phyloP scores from a whole-genome alignment of 306 rosid species.

The Quillaja saponaria region DNA sequence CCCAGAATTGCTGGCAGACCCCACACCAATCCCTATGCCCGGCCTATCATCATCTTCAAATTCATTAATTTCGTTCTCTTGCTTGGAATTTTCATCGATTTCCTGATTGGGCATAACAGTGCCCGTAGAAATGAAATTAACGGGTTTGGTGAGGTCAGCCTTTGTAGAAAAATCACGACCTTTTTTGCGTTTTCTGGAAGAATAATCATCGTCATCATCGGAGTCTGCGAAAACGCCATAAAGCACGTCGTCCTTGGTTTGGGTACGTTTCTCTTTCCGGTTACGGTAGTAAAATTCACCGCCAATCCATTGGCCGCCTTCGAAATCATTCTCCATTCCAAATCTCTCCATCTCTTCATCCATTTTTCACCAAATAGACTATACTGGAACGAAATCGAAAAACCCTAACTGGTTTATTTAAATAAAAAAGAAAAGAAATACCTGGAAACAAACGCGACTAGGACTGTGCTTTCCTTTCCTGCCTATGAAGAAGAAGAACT shows the following conservation, averaged over 20 bases:
- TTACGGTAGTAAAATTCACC: slow-evolving; percentile 58
- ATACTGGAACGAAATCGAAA: too few species aligned
- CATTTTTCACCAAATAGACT: too few species aligned
- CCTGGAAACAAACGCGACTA: too few species aligned
- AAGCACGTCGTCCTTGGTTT: slow-evolving; percentile 74
- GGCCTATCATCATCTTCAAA: slow-evolving; percentile 42
- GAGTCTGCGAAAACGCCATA: slow-evolving; percentile 69
- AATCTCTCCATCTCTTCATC: too few species aligned
- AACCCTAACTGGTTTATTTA: too few species aligned
- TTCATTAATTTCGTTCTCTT: slow-evolving; percentile 28
- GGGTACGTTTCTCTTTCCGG: slow-evolving; percentile 69
- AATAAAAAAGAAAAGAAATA: too few species aligned
- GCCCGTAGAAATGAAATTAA: slow-evolving; percentile 81
- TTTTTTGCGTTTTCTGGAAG: slow-evolving; percentile 58
- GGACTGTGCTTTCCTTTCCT: too few species aligned
- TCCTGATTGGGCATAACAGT: slow-evolving; percentile 68
- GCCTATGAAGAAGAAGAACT: too few species aligned
- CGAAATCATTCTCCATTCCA: too few species aligned
- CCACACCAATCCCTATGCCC: slow-evolving; percentile 58
- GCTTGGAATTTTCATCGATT: slow-evolving; percentile 42
- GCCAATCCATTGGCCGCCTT: too few species aligned
- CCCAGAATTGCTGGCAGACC: slow-evolving; percentile 43
- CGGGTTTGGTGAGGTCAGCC: slow-evolving; percentile 67
- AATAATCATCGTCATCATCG: slow-evolving; percentile 49
- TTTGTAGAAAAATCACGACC: slow-evolving; percentile 44